phyloP scores from a whole-genome alignment of 73 alveolate species.

The Paramecium sonneborni region DNA sequence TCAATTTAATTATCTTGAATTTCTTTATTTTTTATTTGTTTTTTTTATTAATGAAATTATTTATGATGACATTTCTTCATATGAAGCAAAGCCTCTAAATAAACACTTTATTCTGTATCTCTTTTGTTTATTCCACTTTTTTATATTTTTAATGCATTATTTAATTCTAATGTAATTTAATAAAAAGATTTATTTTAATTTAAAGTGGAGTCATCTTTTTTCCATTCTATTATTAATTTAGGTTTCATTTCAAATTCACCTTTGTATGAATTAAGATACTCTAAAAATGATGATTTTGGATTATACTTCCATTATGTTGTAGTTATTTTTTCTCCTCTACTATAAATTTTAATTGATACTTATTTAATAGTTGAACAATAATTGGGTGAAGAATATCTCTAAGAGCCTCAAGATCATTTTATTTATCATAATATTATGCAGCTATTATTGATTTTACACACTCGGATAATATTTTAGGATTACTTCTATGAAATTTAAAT shows the following conservation, averaged over 20 bases:
- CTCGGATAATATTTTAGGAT: constrained; percentile 8
- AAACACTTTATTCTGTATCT: neutral
- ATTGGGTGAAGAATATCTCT: neutral
- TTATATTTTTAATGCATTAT: neutral
- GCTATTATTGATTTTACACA: constrained; percentile 7
- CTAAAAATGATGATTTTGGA: constrained; percentile 26
- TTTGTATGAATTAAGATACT: neutral
- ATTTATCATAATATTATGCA: constrained; percentile 2
- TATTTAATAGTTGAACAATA: neutral
- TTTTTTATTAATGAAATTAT: neutral
- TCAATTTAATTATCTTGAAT: neutral
- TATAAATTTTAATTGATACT: neutral
- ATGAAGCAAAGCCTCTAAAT: neutral
- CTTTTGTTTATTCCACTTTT: neutral
- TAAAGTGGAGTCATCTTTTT: neutral
- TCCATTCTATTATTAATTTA: neutral
- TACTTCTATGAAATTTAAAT: neutral
- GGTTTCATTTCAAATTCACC: neutral
- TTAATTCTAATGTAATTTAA: neutral
- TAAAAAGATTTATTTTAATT: neutral
- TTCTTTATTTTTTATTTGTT: neutral
- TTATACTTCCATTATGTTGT: neutral
- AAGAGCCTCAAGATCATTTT: neutral
- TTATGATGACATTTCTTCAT: neutral
- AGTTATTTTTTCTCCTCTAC: neutral